Percentiles rank a stretch among this genome's conserved stretches.
Conservation (phyloP, 169 alveolate species). For the Plasmodium cynomolgi region DNA sequence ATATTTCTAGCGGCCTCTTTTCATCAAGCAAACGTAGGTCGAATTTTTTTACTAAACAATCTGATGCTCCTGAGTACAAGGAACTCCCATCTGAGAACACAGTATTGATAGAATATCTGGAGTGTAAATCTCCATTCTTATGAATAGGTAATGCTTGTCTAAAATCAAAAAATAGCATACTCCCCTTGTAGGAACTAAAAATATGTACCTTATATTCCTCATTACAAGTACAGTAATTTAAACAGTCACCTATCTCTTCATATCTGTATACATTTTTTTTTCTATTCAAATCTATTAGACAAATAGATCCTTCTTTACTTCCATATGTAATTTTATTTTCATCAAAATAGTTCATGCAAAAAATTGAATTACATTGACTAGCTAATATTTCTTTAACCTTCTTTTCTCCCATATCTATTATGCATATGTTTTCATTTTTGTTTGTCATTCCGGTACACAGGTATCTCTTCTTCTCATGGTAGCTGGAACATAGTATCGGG, state of each 20-base stretch:
- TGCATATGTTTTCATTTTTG: slow-evolving; percentile 14
- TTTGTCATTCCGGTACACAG: slow-evolving; percentile 51
- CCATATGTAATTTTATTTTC: slow-evolving; percentile 54
- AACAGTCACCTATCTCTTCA: slow-evolving; percentile 48
- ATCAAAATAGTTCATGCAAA: slow-evolving; percentile 47
- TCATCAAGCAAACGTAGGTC: slow-evolving; percentile 31
- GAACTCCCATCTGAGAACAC: slow-evolving; percentile 11
- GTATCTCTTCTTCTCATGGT: neutral
- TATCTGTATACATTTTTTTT: slow-evolving; percentile 50
- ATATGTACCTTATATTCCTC: slow-evolving; percentile 12
- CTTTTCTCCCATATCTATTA: slow-evolving; percentile 44
- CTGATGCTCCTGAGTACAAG: slow-evolving; percentile 54
- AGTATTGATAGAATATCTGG: slow-evolving; percentile 38
- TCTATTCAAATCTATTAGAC: slow-evolving; percentile 38
- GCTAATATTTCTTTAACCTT: neutral
- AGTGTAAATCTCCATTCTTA: slow-evolving; percentile 38
- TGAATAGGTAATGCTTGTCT: slow-evolving; percentile 30
- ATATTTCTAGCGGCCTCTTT: slow-evolving; percentile 30
- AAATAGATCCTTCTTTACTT: slow-evolving; percentile 58
- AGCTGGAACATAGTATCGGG: slow-evolving; percentile 57
- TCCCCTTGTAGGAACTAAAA: slow-evolving; percentile 61
- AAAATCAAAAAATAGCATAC: slow-evolving; percentile 32
- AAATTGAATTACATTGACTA: slow-evolving; percentile 45
- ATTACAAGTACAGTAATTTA: slow-evolving; percentile 18
- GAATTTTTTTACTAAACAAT: slow-evolving; percentile 53